A percentile compares a stretch with the other conserved stretches of the same genome.
These are phyloP conservation scores for Agapanthus africanus DNA, from an alignment of 106 monocot species.

Conservation along the genomic window DNA sequence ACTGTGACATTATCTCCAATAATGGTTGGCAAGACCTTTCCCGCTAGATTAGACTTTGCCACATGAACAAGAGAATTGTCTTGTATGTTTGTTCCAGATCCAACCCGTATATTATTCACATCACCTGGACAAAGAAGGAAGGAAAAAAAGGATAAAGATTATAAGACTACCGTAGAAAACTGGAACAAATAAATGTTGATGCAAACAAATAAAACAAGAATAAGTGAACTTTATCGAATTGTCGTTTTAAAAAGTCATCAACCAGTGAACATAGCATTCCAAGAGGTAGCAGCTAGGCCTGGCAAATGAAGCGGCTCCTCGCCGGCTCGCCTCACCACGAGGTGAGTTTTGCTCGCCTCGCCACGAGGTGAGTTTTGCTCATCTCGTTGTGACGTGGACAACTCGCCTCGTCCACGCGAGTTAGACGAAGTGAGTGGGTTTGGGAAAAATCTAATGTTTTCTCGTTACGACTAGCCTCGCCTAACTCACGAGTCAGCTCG, in stretches of 20 bases:
- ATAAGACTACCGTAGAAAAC: neutral
- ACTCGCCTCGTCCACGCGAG: too few species aligned
- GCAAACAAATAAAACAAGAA: neutral
- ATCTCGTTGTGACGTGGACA: too few species aligned
- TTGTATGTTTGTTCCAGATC: conserved; percentile 91
- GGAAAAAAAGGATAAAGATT: neutral
- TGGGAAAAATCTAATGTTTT: too few species aligned
- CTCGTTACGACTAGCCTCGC: too few species aligned
- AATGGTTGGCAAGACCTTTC: conserved; percentile 85
- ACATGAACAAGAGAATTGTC: conserved; percentile 96
- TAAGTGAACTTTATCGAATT: neutral
- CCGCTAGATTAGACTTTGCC: conserved; percentile 83
- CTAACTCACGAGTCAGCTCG: too few species aligned
- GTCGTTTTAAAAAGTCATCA: neutral
- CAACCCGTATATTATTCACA: conserved; percentile 66
- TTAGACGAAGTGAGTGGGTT: too few species aligned
- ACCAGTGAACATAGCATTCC: neutral
- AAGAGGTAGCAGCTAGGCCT: neutral
- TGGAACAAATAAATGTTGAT: neutral
- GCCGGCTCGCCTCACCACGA: too few species aligned
- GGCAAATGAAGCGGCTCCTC: too few species aligned
- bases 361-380: too few species aligned
- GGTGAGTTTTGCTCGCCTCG: too few species aligned
- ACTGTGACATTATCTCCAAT: conserved; percentile 96
- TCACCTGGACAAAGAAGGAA: conserved; percentile 43